Evolutionary conservation across 179 eudicot genomes (phyloP).

Genomic region (Nepenthes alata): DNA sequence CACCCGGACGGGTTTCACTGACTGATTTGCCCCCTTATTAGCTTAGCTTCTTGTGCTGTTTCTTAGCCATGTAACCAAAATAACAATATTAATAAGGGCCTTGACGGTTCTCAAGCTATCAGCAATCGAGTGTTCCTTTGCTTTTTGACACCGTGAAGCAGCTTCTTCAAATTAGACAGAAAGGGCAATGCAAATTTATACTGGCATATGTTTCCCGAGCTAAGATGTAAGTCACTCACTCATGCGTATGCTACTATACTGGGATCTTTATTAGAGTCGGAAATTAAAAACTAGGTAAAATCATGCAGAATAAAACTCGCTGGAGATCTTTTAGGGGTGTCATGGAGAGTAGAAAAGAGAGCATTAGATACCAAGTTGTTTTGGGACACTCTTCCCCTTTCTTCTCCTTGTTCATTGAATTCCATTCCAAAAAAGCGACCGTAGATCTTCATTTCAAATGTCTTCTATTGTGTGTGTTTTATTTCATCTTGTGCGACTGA

Average conservation of each 20-base stretch:
- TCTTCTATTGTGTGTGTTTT: too few species aligned
- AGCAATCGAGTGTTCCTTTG: conserved; percentile 67
- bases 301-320: too few species aligned
- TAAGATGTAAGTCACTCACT: conserved; percentile 41
- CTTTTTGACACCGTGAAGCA: conserved; percentile 64
- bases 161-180: conserved; percentile 40
- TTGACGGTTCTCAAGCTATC: conserved; percentile 71
- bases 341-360: too few species aligned
- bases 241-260: background rate
- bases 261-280: background rate
- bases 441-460: background rate
- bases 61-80: background rate
- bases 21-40: background rate
- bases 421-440: too few species aligned
- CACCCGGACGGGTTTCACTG: too few species aligned
- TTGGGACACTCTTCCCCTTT: too few species aligned
- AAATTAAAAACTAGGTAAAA: too few species aligned
- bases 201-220: conserved; percentile 79
- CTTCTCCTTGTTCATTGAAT: too few species aligned
- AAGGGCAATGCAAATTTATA: conserved; percentile 53
- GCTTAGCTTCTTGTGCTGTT: background rate
- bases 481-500: too few species aligned
- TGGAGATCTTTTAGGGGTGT: too few species aligned
- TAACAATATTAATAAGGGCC: conserved; percentile 12
- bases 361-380: too few species aligned